These are phyloP conservation scores for Neurospora crassa DNA, from an alignment of 2,329 filamentous ascomycete genomes.

Conservation along the genomic window DNA sequence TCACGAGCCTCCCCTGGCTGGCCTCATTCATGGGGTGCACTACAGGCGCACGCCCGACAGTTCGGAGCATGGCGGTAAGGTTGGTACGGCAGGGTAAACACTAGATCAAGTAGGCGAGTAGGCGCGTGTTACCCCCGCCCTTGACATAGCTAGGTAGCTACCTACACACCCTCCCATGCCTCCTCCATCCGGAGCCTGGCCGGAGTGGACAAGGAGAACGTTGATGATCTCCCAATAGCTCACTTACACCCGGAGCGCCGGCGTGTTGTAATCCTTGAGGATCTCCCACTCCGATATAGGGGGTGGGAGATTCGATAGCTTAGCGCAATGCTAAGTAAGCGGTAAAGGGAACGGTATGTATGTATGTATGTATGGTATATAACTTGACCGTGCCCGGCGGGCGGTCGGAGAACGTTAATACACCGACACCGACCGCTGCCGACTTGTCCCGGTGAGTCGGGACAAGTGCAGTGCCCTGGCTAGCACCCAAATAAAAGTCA, in stretches of 20 bases:
- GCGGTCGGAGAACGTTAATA: background rate
- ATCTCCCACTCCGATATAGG: background rate
- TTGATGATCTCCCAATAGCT: background rate
- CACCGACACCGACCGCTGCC: background rate
- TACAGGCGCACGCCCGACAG: background rate
- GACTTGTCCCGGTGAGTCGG: background rate
- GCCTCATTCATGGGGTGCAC: background rate
- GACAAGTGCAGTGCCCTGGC: background rate
- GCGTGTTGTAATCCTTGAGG: background rate
- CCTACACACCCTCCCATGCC: background rate
- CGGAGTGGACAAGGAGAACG: background rate
- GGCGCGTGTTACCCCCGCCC: background rate
- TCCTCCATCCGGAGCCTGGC: background rate
- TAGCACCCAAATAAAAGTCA: background rate
- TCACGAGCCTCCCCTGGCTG: background rate
- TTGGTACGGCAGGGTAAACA: background rate
- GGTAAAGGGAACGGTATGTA: background rate
- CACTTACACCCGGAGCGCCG: background rate
- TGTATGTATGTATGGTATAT: background rate
- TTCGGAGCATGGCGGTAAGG: background rate
- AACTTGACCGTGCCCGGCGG: background rate
- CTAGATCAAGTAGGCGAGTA: background rate
- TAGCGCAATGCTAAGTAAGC: background rate
- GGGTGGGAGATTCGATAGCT: background rate
- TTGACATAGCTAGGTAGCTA: background rate